Evolutionary conservation across 2,329 filamentous ascomycete species (phyloP).

Genomic region (Colletotrichum kahawae): DNA sequence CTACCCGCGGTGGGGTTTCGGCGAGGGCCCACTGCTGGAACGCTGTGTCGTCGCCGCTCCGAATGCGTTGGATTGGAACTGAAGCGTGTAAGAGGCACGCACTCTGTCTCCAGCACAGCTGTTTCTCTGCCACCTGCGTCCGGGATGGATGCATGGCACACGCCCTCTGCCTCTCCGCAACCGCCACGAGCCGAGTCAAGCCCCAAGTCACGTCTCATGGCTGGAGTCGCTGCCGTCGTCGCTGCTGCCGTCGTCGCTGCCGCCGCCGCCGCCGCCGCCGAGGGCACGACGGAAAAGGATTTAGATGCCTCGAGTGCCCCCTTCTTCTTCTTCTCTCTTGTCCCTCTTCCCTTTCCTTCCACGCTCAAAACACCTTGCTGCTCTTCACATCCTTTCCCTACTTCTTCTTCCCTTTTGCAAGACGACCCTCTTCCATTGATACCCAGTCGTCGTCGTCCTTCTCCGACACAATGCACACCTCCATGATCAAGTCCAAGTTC

Average conservation of each 20-base stretch:
- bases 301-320: constrained; percentile 11
- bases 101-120: neutral
- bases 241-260: no score
- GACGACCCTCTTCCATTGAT: neutral
- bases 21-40: neutral
- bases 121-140: neutral
- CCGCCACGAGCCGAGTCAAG: constrained; percentile 7
- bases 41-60: neutral
- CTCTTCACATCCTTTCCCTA: neutral
- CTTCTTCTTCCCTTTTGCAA: neutral
- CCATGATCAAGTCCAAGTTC: constrained; percentile 71
- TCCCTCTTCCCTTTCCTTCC: neutral
- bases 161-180: neutral
- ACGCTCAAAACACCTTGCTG: neutral
- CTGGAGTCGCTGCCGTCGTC: neutral
- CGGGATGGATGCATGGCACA: neutral
- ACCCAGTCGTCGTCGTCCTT: neutral
- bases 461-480: constrained; percentile 51
- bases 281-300: neutral
- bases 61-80: neutral
- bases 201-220: neutral
- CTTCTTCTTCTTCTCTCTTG: neutral
- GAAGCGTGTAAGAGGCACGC: neutral
- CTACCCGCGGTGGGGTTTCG: constrained; percentile 8
- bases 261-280: neutral